phyloP scores from a whole-genome alignment of 345 rosid genomes.

The Stellera chamaejasme region DNA sequence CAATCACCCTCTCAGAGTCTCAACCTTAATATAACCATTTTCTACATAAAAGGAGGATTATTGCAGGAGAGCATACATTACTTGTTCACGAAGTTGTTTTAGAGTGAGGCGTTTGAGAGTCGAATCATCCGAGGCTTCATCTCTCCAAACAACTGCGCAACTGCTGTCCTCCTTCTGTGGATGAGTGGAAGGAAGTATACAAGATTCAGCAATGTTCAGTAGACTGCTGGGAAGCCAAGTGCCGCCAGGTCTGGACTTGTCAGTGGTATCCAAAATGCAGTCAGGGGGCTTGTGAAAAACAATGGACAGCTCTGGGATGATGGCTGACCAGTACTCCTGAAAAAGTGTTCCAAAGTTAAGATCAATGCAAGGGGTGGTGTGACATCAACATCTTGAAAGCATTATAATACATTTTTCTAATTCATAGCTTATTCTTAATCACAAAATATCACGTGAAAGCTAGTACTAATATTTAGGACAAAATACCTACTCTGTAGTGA shows the following conservation, averaged over 20 bases:
- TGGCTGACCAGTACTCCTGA: slow-evolving; percentile 69
- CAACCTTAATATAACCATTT: neutral
- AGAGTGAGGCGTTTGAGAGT: slow-evolving; percentile 44
- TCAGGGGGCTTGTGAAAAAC: slow-evolving; percentile 46
- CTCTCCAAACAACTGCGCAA: slow-evolving; percentile 71
- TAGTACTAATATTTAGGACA: no score
- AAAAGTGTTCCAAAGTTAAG: slow-evolving; percentile 5
- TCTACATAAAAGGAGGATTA: no score
- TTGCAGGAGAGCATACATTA: slow-evolving; percentile 43
- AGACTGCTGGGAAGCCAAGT: slow-evolving; percentile 76
- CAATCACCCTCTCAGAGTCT: no score
- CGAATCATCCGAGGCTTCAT: slow-evolving; percentile 54
- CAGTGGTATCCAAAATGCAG: slow-evolving; percentile 52
- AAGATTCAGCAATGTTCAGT: slow-evolving; percentile 75
- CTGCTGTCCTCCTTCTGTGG: slow-evolving; percentile 47
- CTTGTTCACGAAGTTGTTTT: slow-evolving; percentile 63
- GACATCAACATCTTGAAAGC: neutral
- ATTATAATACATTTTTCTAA: neutral
- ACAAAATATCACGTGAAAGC: no score
- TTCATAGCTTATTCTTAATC: no score
- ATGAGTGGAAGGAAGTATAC: slow-evolving; percentile 47
- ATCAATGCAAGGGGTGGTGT: neutral
- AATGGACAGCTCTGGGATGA: slow-evolving; percentile 59
- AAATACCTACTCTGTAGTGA: no score
- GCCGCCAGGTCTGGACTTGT: slow-evolving; percentile 46